These are phyloP conservation scores for Naematelia encephala DNA, from an alignment of 768 basidiomycete species.

Conservation along the genomic window DNA sequence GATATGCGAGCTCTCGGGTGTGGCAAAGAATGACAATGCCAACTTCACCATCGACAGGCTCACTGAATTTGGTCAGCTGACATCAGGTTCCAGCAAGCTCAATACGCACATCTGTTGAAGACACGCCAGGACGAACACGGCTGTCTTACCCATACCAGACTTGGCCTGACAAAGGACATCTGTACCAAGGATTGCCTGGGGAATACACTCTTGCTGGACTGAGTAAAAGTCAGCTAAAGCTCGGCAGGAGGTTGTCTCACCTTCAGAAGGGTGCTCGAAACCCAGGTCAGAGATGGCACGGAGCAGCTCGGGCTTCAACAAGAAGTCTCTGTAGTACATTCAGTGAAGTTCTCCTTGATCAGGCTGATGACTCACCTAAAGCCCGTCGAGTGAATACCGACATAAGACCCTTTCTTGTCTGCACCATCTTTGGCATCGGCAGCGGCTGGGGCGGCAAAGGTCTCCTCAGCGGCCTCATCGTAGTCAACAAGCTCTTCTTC, in stretches of 20 bases:
- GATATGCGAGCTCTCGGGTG: slow-evolving; percentile 97
- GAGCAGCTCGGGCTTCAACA: slow-evolving; percentile 93
- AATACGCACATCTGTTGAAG: slow-evolving; percentile 73
- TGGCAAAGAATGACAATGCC: slow-evolving; percentile 97
- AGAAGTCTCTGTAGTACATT: slow-evolving; percentile 69
- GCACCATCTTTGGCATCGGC: slow-evolving; percentile 54
- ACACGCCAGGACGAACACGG: slow-evolving; percentile 96
- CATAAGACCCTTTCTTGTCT: slow-evolving; percentile 86
- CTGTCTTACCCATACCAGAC: slow-evolving; percentile 90
- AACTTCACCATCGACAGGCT: slow-evolving; percentile 96
- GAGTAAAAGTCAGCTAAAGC: slow-evolving; percentile 11
- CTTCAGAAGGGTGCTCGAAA: slow-evolving; percentile 99
- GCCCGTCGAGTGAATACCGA: slow-evolving; percentile 99
- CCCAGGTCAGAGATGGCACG: slow-evolving; percentile 98
- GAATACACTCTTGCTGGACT: slow-evolving; percentile 99
- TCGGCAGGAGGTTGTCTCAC: slow-evolving; percentile 54
- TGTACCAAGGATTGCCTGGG: slow-evolving; percentile 98
- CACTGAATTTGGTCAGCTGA: slow-evolving; percentile 48
- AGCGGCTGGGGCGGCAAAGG: slow-evolving; percentile 51
- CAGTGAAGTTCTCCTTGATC: background rate
- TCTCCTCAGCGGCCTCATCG: slow-evolving; percentile 50
- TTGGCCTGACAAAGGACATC: slow-evolving; percentile 99
- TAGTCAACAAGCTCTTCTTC: slow-evolving; percentile 52
- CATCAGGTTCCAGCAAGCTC: background rate
- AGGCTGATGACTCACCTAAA: slow-evolving; percentile 67